Conservation (phyloP, 768 basidiomycete species). For the Suillus decipiens region DNA sequence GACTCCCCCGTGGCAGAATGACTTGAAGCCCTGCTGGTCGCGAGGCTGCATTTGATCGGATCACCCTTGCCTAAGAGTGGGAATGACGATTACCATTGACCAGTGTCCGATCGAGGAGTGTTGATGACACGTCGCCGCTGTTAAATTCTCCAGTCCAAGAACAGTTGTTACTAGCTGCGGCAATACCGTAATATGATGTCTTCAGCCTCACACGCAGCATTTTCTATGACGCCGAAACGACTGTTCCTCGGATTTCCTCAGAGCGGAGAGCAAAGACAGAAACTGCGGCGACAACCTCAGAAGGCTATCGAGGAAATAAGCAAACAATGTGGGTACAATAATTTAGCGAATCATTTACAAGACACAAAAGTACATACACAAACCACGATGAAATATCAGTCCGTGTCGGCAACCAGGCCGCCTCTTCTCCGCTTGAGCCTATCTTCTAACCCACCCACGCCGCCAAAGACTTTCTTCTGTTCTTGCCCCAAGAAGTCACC, state of each 20-base stretch:
- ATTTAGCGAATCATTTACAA: neutral
- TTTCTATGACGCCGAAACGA: neutral
- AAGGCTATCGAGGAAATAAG: neutral
- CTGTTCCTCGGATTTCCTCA: neutral
- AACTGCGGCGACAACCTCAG: neutral
- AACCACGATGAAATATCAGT: constrained; percentile 18
- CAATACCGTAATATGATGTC: neutral
- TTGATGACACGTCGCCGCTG: neutral
- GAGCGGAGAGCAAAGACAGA: neutral
- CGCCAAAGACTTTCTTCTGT: constrained; percentile 83
- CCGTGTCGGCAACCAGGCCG: constrained; percentile 63
- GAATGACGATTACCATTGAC: neutral
- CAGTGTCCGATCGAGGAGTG: neutral
- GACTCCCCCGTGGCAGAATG: neutral
- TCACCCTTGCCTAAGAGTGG: neutral
- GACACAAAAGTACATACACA: neutral
- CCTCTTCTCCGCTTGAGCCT: constrained; percentile 72
- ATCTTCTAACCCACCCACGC: constrained; percentile 75
- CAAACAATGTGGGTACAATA: neutral
- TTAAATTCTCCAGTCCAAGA: neutral
- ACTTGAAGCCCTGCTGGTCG: neutral
- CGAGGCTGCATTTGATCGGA: neutral
- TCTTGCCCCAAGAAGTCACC: constrained; percentile 81
- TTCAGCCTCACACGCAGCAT: neutral
- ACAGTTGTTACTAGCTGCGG: neutral